phyloP scores from a whole-genome alignment of 1,139 yeast genomes.

The Pichia sp. region DNA sequence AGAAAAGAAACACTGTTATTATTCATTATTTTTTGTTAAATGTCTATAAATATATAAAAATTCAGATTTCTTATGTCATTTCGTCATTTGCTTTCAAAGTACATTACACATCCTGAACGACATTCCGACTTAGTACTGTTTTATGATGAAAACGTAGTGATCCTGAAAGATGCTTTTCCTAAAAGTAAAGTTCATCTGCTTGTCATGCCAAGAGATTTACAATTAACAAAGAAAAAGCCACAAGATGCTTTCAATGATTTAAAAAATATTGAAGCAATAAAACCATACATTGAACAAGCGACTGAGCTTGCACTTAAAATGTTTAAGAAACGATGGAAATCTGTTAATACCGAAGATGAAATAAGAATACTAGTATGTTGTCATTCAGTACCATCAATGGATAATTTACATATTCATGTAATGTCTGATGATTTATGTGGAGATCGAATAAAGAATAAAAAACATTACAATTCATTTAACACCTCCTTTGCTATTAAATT shows the following conservation, averaged over 20 bases:
- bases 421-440: conserved; percentile 60
- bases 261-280: conserved; percentile 32
- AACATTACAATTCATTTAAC: conserved; percentile 68
- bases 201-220: conserved; percentile 47
- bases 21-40: too few relatives aligned
- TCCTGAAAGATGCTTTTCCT: conserved; percentile 58
- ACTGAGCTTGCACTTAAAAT: conserved; percentile 35
- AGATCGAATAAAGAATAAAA: conserved; percentile 47
- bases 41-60: too few relatives aligned
- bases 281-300: conserved; percentile 39
- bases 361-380: conserved; percentile 52
- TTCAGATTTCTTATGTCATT: conserved; percentile 17
- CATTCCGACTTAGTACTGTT: conserved; percentile 30
- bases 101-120: conserved; percentile 33
- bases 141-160: conserved; percentile 47
- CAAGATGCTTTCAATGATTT: conserved; percentile 40
- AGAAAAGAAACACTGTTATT: too few relatives aligned
- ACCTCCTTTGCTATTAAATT: conserved; percentile 59
- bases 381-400: conserved; percentile 66
- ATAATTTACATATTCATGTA: conserved; percentile 67
- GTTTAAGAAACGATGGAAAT: conserved; percentile 24
- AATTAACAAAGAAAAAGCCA: conserved; percentile 45
- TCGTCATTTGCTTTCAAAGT: conserved; percentile 24
- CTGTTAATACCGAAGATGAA: conserved; percentile 1
- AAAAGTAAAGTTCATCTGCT: conserved; percentile 58